Evolutionary conservation across 2,329 filamentous ascomycete genomes (phyloP).

Genomic region (Akanthomyces muscarius): DNA sequence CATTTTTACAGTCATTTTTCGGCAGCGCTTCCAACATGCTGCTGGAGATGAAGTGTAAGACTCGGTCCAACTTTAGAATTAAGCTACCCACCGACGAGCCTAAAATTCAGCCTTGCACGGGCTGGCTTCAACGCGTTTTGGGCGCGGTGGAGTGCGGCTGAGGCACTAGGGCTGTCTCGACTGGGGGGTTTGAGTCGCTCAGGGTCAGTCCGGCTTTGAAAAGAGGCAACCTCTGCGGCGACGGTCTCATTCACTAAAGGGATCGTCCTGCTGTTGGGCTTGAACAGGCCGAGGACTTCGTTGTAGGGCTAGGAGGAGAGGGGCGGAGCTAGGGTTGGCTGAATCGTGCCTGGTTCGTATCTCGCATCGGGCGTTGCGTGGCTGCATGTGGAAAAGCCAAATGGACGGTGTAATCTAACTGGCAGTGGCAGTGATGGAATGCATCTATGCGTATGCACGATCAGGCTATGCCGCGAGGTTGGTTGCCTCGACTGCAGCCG

Average conservation of each 20-base stretch:
- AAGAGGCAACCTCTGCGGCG: constrained; percentile 4
- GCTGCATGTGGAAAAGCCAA: background rate
- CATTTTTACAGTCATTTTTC: background rate
- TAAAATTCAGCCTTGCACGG: background rate
- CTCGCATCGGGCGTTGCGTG: background rate
- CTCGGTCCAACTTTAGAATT: background rate
- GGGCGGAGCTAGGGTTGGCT: background rate
- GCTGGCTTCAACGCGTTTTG: background rate
- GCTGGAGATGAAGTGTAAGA: background rate
- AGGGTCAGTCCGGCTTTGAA: background rate
- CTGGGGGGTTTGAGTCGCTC: background rate
- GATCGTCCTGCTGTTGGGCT: background rate
- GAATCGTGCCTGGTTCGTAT: background rate
- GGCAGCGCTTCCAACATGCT: background rate
- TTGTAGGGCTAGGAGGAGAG: background rate
- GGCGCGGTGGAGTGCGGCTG: constrained; percentile 5
- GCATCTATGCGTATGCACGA: too few relatives aligned
- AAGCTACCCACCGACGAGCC: background rate
- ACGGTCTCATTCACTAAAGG: background rate
- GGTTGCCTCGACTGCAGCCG: too few relatives aligned
- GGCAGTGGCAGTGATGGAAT: too few relatives aligned
- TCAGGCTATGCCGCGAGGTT: too few relatives aligned
- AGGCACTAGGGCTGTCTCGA: constrained; percentile 1
- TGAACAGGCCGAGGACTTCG: background rate
- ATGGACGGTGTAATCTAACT: background rate